phyloP scores from a whole-genome alignment of 352 stramenopile genomes.

The Pythium volutum region DNA sequence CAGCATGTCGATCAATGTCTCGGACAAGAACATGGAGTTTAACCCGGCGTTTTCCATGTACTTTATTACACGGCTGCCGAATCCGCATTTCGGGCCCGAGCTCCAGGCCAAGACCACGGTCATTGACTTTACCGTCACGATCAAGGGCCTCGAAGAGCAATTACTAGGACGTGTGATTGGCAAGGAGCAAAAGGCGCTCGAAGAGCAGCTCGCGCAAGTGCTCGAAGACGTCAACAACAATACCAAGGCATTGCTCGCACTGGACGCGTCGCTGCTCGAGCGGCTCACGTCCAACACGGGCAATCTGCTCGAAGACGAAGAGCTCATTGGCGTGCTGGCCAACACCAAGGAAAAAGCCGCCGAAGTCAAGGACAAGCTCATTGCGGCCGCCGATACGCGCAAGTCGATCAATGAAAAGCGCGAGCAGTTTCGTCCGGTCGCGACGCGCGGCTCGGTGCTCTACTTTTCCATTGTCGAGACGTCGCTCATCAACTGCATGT shows the following conservation, averaged over 20 bases:
- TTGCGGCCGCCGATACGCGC: slow-evolving; percentile 95
- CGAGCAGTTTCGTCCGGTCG: slow-evolving; percentile 97
- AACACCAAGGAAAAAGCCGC: slow-evolving; percentile 98
- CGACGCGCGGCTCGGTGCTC: slow-evolving; percentile 95
- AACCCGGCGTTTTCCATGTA: slow-evolving; percentile 97
- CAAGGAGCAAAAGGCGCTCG: slow-evolving; percentile 96
- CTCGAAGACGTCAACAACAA: slow-evolving; percentile 98
- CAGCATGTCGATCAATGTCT: slow-evolving; percentile 97
- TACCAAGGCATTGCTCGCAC: slow-evolving; percentile 94
- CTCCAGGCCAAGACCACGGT: slow-evolving; percentile 98
- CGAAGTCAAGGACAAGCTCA: slow-evolving; percentile 97
- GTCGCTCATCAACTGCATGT: slow-evolving; percentile 98
- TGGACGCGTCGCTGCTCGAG: slow-evolving; percentile 96
- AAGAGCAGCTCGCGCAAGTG: slow-evolving; percentile 98
- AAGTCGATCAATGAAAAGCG: slow-evolving; percentile 98
- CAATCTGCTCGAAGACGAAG: slow-evolving; percentile 98
- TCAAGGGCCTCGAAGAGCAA: slow-evolving; percentile 96
- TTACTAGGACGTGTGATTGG: slow-evolving; percentile 97
- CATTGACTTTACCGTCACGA: slow-evolving; percentile 98
- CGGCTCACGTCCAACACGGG: slow-evolving; percentile 96
- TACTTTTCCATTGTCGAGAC: slow-evolving; percentile 99
- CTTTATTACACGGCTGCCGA: slow-evolving; percentile 97
- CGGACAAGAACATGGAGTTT: slow-evolving; percentile 99
- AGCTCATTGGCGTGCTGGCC: slow-evolving; percentile 97
- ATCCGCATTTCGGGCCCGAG: slow-evolving; percentile 97